A percentile compares a stretch with the other conserved stretches of the same genome.
phyloP scores from a whole-genome alignment of 441 rosid genomes.

The Gossypium davidsonii region DNA sequence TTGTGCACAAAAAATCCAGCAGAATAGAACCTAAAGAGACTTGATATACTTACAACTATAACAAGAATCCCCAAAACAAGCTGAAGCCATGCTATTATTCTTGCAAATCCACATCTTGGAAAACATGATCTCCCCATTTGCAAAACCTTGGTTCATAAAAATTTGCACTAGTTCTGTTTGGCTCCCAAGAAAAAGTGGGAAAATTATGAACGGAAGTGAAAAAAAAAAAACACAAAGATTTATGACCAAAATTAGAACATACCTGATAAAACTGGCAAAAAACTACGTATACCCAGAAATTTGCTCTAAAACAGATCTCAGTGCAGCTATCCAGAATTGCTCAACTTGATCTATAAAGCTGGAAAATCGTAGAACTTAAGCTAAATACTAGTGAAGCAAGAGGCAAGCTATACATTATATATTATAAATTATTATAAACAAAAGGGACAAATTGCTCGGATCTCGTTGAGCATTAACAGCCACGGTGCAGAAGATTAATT shows the following conservation, averaged over 20 bases:
- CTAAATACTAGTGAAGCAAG: background rate
- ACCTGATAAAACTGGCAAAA: conserved; percentile 20
- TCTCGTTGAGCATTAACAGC: conserved; percentile 19
- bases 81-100: conserved; percentile 58
- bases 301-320: conserved; percentile 7
- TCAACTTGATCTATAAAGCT: conserved; percentile 20
- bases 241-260: conserved; percentile 7
- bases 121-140: conserved; percentile 44
- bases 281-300: conserved; percentile 7
- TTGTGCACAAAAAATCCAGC: conserved; percentile 61
- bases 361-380: conserved; percentile 30
- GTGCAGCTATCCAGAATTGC: background rate
- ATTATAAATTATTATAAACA: background rate
- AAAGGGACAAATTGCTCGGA: conserved; percentile 19
- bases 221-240: conserved; percentile 5
- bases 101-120: conserved; percentile 46
- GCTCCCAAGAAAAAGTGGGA: conserved; percentile 6
- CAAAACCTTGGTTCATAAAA: background rate
- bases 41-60: conserved; percentile 49
- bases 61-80: conserved; percentile 55
- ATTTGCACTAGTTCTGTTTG: background rate
- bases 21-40: conserved; percentile 62
- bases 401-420: background rate
- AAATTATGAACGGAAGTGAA: background rate
- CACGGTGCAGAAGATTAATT: conserved; percentile 12